phyloP scores from a whole-genome alignment of 176 grass and related monocot species.

The Microstegium vimineum region DNA sequence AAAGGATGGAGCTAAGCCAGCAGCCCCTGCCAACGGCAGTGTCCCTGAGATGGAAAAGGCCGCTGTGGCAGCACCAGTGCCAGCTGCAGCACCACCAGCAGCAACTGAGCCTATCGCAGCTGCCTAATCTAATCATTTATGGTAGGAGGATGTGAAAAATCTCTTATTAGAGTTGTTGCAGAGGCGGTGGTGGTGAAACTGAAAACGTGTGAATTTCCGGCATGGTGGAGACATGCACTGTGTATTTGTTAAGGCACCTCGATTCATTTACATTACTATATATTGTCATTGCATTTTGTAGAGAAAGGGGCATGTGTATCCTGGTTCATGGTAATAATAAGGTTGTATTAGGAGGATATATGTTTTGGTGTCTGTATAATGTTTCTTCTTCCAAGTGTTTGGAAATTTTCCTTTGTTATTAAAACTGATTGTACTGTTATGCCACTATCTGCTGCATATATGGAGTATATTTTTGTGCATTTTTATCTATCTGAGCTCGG shows the following conservation, averaged over 20 bases:
- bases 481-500: neutral
- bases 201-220: neutral
- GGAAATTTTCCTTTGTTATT: neutral
- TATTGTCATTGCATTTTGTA: constrained; percentile 53
- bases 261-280: constrained; percentile 33
- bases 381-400: neutral
- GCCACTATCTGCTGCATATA: constrained; percentile 14
- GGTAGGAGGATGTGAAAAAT: constrained; percentile 4
- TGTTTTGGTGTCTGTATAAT: constrained; percentile 16
- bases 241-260: constrained; percentile 27
- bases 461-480: neutral
- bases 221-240: neutral
- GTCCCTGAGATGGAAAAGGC: constrained; percentile 47
- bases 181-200: neutral
- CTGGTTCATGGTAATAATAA: constrained; percentile 15
- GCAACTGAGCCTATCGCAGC: constrained; percentile 26
- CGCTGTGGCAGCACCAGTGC: neutral
- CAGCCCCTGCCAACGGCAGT: constrained; percentile 36
- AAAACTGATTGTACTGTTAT: neutral
- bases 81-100: neutral
- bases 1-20: constrained; percentile 35
- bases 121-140: constrained; percentile 31
- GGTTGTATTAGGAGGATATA: constrained; percentile 6
- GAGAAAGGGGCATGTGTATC: constrained; percentile 21
- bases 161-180: constrained; percentile 1